Conservation (phyloP, 2,329 filamentous ascomycete species). For the Didymellaceae sp. region DNA sequence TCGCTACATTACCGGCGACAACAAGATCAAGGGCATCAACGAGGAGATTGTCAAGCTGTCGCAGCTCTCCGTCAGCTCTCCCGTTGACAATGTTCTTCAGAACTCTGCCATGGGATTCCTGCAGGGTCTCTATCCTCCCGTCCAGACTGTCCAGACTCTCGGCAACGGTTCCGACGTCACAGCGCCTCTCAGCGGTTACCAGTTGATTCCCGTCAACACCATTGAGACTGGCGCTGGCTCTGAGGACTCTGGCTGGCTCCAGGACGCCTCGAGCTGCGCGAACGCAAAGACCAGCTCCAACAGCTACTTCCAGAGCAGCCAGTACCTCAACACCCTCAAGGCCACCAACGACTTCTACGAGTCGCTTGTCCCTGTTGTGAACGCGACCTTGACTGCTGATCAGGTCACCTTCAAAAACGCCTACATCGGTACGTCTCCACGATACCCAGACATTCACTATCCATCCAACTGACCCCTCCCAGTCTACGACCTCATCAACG, state of each 20-base stretch:
- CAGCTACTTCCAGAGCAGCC: slow-evolving; percentile 60
- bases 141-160: slow-evolving; percentile 64
- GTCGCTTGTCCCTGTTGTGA: slow-evolving; percentile 59
- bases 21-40: slow-evolving; percentile 71
- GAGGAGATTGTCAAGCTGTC: slow-evolving; percentile 68
- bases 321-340: slow-evolving; percentile 57
- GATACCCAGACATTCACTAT: background rate
- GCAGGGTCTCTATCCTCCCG: slow-evolving; percentile 86
- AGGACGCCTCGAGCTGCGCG: slow-evolving; percentile 62
- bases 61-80: slow-evolving; percentile 76
- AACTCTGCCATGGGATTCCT: slow-evolving; percentile 81
- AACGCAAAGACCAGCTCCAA: slow-evolving; percentile 65
- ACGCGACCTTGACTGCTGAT: slow-evolving; percentile 56
- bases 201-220: slow-evolving; percentile 77
- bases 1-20: slow-evolving; percentile 72
- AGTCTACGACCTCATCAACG: slow-evolving; percentile 69
- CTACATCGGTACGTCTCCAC: slow-evolving; percentile 67
- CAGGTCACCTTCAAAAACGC: slow-evolving; percentile 66
- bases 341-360: slow-evolving; percentile 63
- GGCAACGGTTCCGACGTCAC: slow-evolving; percentile 72
- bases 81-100: slow-evolving; percentile 78
- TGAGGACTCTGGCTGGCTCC: slow-evolving; percentile 64
- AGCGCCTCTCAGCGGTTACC: slow-evolving; percentile 78
- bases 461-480: background rate
- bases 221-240: slow-evolving; percentile 65